phyloP scores from a whole-genome alignment of 495 filamentous ascomycete genomes.

The Aspergillus haitiensis region DNA sequence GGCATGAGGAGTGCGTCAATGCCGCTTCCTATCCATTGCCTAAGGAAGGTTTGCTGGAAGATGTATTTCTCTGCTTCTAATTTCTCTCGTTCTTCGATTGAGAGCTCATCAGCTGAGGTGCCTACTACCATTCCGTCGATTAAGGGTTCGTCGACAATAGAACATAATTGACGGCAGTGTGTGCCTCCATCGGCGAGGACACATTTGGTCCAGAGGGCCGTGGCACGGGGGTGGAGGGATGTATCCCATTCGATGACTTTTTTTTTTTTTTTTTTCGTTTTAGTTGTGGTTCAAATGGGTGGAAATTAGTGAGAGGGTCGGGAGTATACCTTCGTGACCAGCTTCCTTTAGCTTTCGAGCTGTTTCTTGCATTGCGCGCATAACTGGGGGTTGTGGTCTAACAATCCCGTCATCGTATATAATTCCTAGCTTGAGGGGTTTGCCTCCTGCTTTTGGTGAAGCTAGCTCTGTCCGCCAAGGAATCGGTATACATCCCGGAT shows the following conservation, averaged over 20 bases:
- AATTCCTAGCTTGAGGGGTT: constrained; percentile 48
- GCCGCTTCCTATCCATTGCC: constrained; percentile 56
- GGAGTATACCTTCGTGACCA: constrained; percentile 44
- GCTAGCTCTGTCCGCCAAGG: constrained; percentile 44
- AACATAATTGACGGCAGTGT: constrained; percentile 49
- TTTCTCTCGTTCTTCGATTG: constrained; percentile 31
- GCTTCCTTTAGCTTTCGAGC: constrained; percentile 43
- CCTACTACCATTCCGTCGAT: constrained; percentile 53
- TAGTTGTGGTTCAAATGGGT: background rate
- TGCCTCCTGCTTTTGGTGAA: constrained; percentile 21
- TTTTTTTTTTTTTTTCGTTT: background rate
- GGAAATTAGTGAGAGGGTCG: constrained; percentile 2
- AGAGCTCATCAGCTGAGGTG: constrained; percentile 32
- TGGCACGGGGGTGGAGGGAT: constrained; percentile 32
- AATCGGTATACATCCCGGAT: constrained; percentile 44
- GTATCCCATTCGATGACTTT: constrained; percentile 49
- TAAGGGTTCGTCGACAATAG: constrained; percentile 56
- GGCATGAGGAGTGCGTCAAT: constrained; percentile 70
- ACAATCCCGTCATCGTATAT: constrained; percentile 57
- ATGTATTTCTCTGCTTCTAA: constrained; percentile 37
- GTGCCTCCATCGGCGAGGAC: constrained; percentile 61
- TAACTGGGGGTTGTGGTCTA: constrained; percentile 56
- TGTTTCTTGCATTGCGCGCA: constrained; percentile 43
- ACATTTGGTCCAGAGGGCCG: constrained; percentile 48
- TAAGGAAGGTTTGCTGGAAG: constrained; percentile 36